phyloP scores from a whole-genome alignment of 306 rosid genomes.

The Medicago ruthenica region DNA sequence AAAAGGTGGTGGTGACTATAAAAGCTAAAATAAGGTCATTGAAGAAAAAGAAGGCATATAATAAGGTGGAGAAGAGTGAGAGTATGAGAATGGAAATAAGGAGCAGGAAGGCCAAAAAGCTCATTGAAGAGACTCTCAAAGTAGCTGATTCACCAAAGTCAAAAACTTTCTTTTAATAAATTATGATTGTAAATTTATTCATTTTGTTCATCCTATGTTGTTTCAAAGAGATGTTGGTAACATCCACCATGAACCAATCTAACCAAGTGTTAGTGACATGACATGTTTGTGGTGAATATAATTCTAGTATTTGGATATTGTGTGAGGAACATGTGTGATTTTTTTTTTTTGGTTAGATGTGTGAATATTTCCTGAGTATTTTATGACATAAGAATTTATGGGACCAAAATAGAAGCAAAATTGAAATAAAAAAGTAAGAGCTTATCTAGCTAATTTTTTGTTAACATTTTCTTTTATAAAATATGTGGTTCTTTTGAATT shows the following conservation, averaged over 20 bases:
- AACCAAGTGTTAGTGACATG: background rate
- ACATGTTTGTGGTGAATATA: background rate
- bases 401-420: background rate
- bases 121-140: conserved; percentile 73
- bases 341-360: background rate
- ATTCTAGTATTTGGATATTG: background rate
- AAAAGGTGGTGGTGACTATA: conserved; percentile 61
- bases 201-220: background rate
- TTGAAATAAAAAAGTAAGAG: background rate
- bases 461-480: too few relatives aligned
- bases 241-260: conserved; percentile 8
- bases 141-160: conserved; percentile 76
- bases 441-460: too few relatives aligned
- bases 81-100: conserved; percentile 91
- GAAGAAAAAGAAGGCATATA: conserved; percentile 74
- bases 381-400: background rate
- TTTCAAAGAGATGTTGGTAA: conserved; percentile 11
- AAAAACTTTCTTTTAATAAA: conserved; percentile 28
- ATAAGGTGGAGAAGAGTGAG: conserved; percentile 92
- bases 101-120: conserved; percentile 84
- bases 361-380: background rate
- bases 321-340: background rate
- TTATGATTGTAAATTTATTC: background rate
- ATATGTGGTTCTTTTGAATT: too few relatives aligned
- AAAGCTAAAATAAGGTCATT: conserved; percentile 70